A percentile compares a stretch with the other conserved stretches of the same genome.
Conservation (phyloP, 202 grass and related monocot genomes). For the Bolboschoenoplectus hybrid region DNA sequence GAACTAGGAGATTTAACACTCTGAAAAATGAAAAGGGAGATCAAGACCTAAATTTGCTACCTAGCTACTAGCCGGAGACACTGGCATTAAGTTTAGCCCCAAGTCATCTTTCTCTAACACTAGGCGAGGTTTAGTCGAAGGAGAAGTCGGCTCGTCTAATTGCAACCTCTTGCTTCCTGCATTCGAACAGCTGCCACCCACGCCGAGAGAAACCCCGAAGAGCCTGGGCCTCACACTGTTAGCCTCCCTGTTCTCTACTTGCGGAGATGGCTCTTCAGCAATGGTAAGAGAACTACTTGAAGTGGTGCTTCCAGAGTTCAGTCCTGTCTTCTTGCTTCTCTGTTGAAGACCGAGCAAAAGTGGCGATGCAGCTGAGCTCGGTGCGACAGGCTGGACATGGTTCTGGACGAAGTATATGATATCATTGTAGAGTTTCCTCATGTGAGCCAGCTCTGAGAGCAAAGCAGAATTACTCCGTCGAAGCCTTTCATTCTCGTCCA, state of each 20-base stretch:
- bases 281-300: slow-evolving; percentile 99
- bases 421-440: slow-evolving; percentile 99
- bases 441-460: slow-evolving; percentile 83
- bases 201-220: slow-evolving; percentile 66
- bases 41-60: slow-evolving; percentile 41
- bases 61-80: slow-evolving; percentile 46
- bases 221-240: slow-evolving; percentile 65
- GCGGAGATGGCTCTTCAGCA: slow-evolving; percentile 61
- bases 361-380: slow-evolving; percentile 73
- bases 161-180: slow-evolving; percentile 55
- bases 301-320: slow-evolving; percentile 70
- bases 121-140: slow-evolving; percentile 63
- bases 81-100: slow-evolving; percentile 54
- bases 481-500: slow-evolving; percentile 94
- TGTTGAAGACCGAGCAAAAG: slow-evolving; percentile 64
- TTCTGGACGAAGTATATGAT: slow-evolving; percentile 99
- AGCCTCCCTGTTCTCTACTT: slow-evolving; percentile 48
- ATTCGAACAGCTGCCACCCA: background rate
- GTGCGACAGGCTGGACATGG: slow-evolving; percentile 88
- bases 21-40: slow-evolving; percentile 37
- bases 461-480: slow-evolving; percentile 78
- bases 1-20: slow-evolving; percentile 26
- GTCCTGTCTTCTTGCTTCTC: slow-evolving; percentile 34
- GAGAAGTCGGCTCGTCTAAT: slow-evolving; percentile 45
- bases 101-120: slow-evolving; percentile 57